These are phyloP conservation scores for Straminergon stramineum DNA, from an alignment of 225 moss, liverwort and hornwort genomes.

Conservation along the genomic window DNA sequence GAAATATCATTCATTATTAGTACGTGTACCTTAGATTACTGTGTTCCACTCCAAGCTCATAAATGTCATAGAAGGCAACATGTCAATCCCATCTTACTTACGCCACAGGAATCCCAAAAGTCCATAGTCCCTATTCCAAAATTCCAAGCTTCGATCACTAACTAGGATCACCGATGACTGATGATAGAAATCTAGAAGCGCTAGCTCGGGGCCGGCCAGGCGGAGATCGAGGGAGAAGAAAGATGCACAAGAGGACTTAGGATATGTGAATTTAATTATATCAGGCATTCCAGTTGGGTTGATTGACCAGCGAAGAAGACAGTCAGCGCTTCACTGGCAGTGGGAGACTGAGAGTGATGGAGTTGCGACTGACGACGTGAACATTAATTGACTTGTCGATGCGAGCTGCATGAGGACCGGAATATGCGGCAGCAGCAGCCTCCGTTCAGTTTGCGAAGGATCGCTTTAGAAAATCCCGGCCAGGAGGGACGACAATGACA, in stretches of 20 bases:
- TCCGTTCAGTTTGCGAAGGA: not conserved
- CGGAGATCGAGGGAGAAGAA: too few relatives aligned
- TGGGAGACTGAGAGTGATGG: not conserved
- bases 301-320: not conserved
- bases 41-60: not conserved
- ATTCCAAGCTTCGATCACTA: not conserved
- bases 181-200: too few relatives aligned
- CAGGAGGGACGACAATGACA: not conserved
- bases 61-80: not conserved
- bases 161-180: too few relatives aligned
- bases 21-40: not conserved
- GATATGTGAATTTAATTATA: too few relatives aligned
- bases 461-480: too few relatives aligned
- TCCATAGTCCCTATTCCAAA: not conserved
- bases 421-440: not conserved
- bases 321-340: not conserved
- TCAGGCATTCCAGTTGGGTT: too few relatives aligned
- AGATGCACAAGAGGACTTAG: too few relatives aligned
- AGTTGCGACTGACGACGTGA: not conserved
- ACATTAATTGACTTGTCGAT: too few relatives aligned
- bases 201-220: too few relatives aligned
- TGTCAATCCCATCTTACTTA: not conserved
- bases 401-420: not conserved
- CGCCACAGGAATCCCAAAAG: not conserved
- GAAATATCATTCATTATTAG: not conserved